These are phyloP conservation scores for grape (Vitis vinifera) DNA, from an alignment of 164 flowering plant species.

Conservation along the genomic window DNA sequence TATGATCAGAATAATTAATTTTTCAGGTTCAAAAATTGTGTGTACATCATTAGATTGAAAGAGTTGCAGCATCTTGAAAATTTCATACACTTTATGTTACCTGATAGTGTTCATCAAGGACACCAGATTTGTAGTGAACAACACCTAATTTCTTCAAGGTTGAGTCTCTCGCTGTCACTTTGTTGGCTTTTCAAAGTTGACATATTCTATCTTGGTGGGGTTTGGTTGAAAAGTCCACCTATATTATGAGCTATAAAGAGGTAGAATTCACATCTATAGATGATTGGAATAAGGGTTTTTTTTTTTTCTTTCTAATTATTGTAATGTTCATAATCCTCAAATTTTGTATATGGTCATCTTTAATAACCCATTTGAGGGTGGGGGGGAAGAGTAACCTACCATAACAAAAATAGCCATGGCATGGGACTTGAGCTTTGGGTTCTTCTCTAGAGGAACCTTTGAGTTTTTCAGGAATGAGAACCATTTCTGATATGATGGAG, in stretches of 20 bases:
- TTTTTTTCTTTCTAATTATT: too few species aligned
- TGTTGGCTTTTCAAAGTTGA: constrained; percentile 70
- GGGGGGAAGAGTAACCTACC: constrained; percentile 32
- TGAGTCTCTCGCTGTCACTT: constrained; percentile 60
- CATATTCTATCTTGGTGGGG: too few species aligned
- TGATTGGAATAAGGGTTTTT: too few species aligned
- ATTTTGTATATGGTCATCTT: too few species aligned
- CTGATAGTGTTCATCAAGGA: constrained; percentile 23
- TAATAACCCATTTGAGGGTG: too few species aligned
- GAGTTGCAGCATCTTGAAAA: too few species aligned
- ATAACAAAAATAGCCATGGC: constrained; percentile 69
- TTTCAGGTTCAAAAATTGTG: not conserved
- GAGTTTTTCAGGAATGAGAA: constrained; percentile 67
- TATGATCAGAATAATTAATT: not conserved
- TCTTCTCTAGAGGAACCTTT: constrained; percentile 57
- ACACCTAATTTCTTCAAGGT: constrained; percentile 67
- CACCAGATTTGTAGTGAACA: constrained; percentile 62
- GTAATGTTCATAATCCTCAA: too few species aligned
- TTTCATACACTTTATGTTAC: too few species aligned
- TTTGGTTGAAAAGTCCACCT: too few species aligned
- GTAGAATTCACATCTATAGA: too few species aligned
- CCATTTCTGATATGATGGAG: not conserved
- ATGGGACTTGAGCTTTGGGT: constrained; percentile 70
- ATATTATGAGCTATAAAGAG: too few species aligned
- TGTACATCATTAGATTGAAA: not conserved